Evolutionary conservation across 2,329 filamentous ascomycete genomes (phyloP), one percentile per base, ranked within the genome.

Genomic region (Exophiala oligosperma): DNA sequence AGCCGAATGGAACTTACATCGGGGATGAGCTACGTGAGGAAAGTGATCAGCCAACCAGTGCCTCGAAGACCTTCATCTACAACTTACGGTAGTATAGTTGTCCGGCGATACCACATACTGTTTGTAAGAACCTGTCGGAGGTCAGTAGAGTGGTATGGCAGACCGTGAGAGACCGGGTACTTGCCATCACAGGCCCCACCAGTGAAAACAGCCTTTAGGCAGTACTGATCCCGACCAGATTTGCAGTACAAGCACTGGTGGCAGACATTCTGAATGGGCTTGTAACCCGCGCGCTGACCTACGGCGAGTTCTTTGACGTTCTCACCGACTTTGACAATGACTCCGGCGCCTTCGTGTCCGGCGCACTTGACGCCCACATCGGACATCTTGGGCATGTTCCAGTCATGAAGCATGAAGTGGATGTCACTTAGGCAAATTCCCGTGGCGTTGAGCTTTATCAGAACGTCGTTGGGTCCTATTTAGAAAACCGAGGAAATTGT

Each of bases 31-130:
- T 64, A 38, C 24, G 21, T 37, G 4, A 17, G 17, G 17, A 21
- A 56, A 2, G 52, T 29, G 56, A 44, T 49, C 14, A 46, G 21
- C 49, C 17, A 14, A 48, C 28, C 32, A 23, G 7, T 11, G 7
- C 43, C 14, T 6, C 9, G n/a, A 26, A 35, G n/a, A 21, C 9
- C 7, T 1, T 26, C 23, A 41, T 9, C 21, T 11, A 37, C 12
- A 9, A 60, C 60, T 63, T 37, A 63, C 60, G 14, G 60, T 60
- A 0, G 81, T 81, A 64, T 84, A 84, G 40, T 75, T 75, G 11
- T 81, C 82, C 1, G 84, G 83, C 1, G 77, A 79, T 12, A 78
- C 74, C 40, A 85, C 71, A 67, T 86, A 87, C 67, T 86, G 81
- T 69, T 84, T 80, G 67, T 84, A 86, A 0, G 81, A 81, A 1